A percentile compares a stretch with the other conserved stretches of the same genome.
Evolutionary conservation across 2,329 filamentous ascomycete species (phyloP).

Genomic region (Triangularia setosa): DNA sequence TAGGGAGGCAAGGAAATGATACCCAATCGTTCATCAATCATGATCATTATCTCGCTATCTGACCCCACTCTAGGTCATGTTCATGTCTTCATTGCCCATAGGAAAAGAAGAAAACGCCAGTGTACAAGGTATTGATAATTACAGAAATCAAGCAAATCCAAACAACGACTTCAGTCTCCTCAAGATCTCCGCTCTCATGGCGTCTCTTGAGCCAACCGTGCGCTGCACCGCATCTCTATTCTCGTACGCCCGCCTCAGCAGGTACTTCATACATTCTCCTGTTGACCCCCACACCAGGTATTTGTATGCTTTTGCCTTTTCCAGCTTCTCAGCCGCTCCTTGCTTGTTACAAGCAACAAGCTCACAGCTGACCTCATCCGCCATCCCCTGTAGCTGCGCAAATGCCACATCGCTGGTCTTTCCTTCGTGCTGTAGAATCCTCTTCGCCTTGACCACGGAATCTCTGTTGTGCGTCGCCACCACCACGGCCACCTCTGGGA

Average conservation of each 20-base stretch:
- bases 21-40: background rate
- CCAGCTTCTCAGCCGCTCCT: background rate
- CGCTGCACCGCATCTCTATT: slow-evolving; percentile 67
- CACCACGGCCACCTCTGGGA: slow-evolving; percentile 61
- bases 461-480: slow-evolving; percentile 80
- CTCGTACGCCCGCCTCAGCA: slow-evolving; percentile 68
- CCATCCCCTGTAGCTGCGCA: slow-evolving; percentile 91
- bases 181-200: slow-evolving; percentile 59
- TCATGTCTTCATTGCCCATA: background rate
- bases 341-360: slow-evolving; percentile 35
- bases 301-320: slow-evolving; percentile 49
- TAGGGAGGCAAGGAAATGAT: slow-evolving; percentile 13
- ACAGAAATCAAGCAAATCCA: slow-evolving; percentile 29
- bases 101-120: background rate
- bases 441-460: slow-evolving; percentile 59
- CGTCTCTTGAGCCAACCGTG: slow-evolving; percentile 58
- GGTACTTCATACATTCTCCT: slow-evolving; percentile 81
- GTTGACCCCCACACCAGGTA: slow-evolving; percentile 68
- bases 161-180: slow-evolving; percentile 48
- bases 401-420: slow-evolving; percentile 49
- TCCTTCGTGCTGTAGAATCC: slow-evolving; percentile 43
- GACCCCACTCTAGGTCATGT: background rate
- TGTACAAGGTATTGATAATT: background rate
- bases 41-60: background rate
- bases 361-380: slow-evolving; percentile 79